A percentile compares a stretch with the other conserved stretches of the same genome.
phyloP scores from a whole-genome alignment of 805 yeast species.

The Pichia paraexigua region DNA sequence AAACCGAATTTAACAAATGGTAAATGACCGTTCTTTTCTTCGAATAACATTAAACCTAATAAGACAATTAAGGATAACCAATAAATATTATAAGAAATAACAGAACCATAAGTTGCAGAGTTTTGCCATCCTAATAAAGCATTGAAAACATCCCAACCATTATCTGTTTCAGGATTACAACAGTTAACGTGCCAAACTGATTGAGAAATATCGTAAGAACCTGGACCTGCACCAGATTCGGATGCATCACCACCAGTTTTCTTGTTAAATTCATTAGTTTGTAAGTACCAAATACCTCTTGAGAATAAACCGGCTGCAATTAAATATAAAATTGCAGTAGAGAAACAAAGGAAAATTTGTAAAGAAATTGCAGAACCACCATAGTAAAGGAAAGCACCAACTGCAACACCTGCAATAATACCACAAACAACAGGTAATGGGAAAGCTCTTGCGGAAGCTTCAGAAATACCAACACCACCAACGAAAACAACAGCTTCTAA shows the following conservation, averaged over 20 bases:
- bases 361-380: slow-evolving; percentile 80
- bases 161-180: slow-evolving; percentile 86
- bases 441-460: slow-evolving; percentile 47
- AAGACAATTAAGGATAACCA: slow-evolving; percentile 64
- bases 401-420: slow-evolving; percentile 63
- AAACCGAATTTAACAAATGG: slow-evolving; percentile 49
- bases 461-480: slow-evolving; percentile 81
- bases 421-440: slow-evolving; percentile 93
- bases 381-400: slow-evolving; percentile 67
- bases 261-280: slow-evolving; percentile 53
- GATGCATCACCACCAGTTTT: slow-evolving; percentile 92
- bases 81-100: slow-evolving; percentile 78
- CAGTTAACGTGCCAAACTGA: slow-evolving; percentile 96
- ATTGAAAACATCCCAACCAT: slow-evolving; percentile 97
- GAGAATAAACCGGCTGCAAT: slow-evolving; percentile 91
- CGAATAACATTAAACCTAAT: slow-evolving; percentile 59
- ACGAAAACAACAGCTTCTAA: slow-evolving; percentile 93
- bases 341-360: slow-evolving; percentile 77
- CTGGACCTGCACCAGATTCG: slow-evolving; percentile 90
- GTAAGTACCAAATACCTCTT: slow-evolving; percentile 87
- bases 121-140: slow-evolving; percentile 96
- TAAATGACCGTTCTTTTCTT: slow-evolving; percentile 78
- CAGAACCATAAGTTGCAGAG: slow-evolving; percentile 90
- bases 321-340: slow-evolving; percentile 83
- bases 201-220: slow-evolving; percentile 75